Conservation (phyloP, 345 rosid genomes). For the Gossypium rotundifolium region DNA sequence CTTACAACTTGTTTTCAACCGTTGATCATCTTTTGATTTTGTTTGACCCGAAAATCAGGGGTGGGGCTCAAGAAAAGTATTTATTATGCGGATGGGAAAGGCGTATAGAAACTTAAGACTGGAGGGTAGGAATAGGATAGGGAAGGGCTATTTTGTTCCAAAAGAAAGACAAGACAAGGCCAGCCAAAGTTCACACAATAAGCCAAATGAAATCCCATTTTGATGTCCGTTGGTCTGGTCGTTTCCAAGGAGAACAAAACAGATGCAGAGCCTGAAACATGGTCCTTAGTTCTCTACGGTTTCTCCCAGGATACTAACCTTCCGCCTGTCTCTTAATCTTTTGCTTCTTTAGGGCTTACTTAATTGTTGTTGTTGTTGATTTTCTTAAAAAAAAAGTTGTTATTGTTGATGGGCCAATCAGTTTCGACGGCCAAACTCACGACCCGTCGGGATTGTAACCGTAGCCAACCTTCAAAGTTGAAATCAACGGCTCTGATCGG, state of each 20-base stretch:
- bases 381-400: too few relatives aligned
- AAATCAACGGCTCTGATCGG: constrained; percentile 14
- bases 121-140: neutral
- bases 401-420: constrained; percentile 69
- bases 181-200: constrained; percentile 10
- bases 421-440: constrained; percentile 47
- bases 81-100: neutral
- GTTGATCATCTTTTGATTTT: neutral
- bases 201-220: constrained; percentile 36
- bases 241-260: constrained; percentile 6
- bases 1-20: neutral
- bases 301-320: constrained; percentile 2
- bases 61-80: neutral
- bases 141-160: constrained; percentile 1
- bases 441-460: constrained; percentile 32
- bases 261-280: neutral
- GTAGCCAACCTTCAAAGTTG: constrained; percentile 28
- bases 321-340: neutral
- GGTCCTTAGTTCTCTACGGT: neutral
- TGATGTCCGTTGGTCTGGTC: constrained; percentile 28
- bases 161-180: neutral
- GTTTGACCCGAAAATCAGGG: neutral
- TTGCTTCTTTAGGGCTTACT: neutral
- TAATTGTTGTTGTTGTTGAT: neutral
- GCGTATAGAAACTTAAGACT: neutral